Conservation (phyloP, 1,139 yeast species). For the Yueomyces sp. region DNA sequence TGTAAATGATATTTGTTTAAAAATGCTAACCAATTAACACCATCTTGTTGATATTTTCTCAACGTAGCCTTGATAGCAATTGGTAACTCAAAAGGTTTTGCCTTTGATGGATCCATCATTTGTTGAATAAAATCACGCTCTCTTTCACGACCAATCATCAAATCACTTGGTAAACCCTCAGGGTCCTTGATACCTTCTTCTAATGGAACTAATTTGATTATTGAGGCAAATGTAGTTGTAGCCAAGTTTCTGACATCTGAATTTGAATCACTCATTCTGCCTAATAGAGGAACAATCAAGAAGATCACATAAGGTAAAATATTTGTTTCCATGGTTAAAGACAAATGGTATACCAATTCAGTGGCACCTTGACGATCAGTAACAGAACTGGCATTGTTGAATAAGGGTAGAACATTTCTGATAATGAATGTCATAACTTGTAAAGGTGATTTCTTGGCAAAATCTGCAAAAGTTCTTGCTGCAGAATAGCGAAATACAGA, state of each 20-base stretch:
- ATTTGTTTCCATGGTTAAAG: conserved; percentile 75
- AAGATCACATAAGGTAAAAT: conserved; percentile 92
- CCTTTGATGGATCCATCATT: conserved; percentile 96
- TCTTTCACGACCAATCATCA: conserved; percentile 78
- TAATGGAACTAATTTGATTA: conserved; percentile 87
- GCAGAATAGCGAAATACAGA: conserved; percentile 84
- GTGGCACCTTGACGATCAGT: conserved; percentile 85
- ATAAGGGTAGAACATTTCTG: conserved; percentile 65
- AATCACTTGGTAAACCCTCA: conserved; percentile 73
- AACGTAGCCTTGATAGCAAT: conserved; percentile 87
- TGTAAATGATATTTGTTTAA: conserved; percentile 89
- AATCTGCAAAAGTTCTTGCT: conserved; percentile 77
- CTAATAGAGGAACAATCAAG: conserved; percentile 88
- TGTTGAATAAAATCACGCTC: conserved; percentile 93
- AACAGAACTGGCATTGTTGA: conserved; percentile 68
- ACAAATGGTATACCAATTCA: conserved; percentile 78
- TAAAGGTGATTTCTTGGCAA: conserved; percentile 64
- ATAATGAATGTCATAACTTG: conserved; percentile 70
- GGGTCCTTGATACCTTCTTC: conserved; percentile 98
- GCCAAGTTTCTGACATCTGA: conserved; percentile 82
- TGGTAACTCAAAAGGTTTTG: conserved; percentile 78
- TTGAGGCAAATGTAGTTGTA: conserved; percentile 92
- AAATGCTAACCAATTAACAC: conserved; percentile 96
- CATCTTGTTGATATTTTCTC: conserved; percentile 94
- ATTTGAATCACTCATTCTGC: conserved; percentile 95